phyloP scores from a whole-genome alignment of 1,284 basidiomycete species.

The Puccinia polysora region DNA sequence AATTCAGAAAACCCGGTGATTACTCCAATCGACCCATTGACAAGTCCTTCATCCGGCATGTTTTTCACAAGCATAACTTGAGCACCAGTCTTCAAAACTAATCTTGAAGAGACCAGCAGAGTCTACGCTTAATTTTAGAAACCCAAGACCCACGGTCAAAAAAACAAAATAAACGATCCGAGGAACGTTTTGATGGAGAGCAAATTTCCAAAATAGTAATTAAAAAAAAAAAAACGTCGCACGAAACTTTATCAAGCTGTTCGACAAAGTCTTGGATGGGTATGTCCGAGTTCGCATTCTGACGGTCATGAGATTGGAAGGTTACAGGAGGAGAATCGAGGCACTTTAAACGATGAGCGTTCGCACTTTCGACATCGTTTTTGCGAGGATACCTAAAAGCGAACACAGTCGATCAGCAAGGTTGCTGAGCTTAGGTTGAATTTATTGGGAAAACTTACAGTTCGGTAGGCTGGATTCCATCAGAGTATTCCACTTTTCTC shows the following conservation, averaged over 20 bases:
- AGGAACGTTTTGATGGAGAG: too few species aligned
- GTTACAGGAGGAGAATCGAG: slow-evolving; percentile 52
- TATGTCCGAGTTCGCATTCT: neutral
- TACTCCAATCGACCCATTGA: slow-evolving; percentile 76
- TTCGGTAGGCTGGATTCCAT: slow-evolving; percentile 51
- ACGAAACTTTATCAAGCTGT: slow-evolving; percentile 63
- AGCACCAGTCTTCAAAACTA: slow-evolving; percentile 66
- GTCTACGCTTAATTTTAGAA: slow-evolving; percentile 46
- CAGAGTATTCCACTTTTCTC: slow-evolving; percentile 47
- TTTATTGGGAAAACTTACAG: slow-evolving; percentile 47
- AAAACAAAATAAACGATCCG: neutral
- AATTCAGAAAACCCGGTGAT: slow-evolving; percentile 62
- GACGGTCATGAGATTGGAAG: neutral
- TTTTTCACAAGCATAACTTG: slow-evolving; percentile 72
- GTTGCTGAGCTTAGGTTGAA: neutral
- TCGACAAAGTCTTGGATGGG: slow-evolving; percentile 58
- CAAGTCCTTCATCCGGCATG: slow-evolving; percentile 63
- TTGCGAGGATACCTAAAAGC: slow-evolving; percentile 74
- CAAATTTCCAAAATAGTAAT: slow-evolving; percentile 46
- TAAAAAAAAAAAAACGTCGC: slow-evolving; percentile 53
- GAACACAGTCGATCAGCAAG: neutral
- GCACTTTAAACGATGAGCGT: slow-evolving; percentile 61
- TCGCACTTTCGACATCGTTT: slow-evolving; percentile 73
- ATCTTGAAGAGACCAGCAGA: slow-evolving; percentile 53
- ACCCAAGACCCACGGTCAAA: slow-evolving; percentile 17